Evolutionary conservation across 768 basidiomycete species (phyloP).

Genomic region (Hygrophorus pudorinus): DNA sequence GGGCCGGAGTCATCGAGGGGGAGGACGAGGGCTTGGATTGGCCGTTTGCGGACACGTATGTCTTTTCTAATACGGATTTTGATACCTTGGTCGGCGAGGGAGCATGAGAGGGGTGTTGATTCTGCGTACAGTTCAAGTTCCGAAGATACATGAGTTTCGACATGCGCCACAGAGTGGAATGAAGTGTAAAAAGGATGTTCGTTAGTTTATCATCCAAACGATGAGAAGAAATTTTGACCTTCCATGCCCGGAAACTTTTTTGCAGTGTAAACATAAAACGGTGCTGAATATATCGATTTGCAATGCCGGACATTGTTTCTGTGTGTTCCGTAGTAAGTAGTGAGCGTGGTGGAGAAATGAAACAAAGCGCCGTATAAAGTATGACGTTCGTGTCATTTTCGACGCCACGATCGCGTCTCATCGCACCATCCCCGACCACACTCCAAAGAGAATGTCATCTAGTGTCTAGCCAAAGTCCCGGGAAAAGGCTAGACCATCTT

Average conservation of each 20-base stretch:
- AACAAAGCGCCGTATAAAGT: too few species aligned
- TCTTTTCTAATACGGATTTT: conserved; percentile 93
- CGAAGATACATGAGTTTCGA: too few species aligned
- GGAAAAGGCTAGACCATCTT: too few species aligned
- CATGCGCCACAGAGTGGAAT: too few species aligned
- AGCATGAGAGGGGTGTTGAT: conserved; percentile 81
- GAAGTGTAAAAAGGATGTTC: not conserved
- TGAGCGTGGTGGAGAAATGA: not conserved
- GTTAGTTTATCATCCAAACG: not conserved
- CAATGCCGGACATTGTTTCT: conserved; percentile 85
- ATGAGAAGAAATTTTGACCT: conserved; percentile 38
- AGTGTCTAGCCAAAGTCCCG: too few species aligned
- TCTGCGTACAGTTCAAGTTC: conserved; percentile 32
- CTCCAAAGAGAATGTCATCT: too few species aligned
- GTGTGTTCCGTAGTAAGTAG: conserved; percentile 4
- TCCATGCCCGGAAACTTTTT: conserved; percentile 98
- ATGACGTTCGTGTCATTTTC: too few species aligned
- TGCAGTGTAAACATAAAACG: conserved; percentile 91
- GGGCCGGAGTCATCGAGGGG: conserved; percentile 13
- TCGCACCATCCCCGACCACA: too few species aligned
- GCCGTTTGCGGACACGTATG: conserved; percentile 72
- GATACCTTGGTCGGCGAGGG: conserved; percentile 91
- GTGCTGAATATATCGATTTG: conserved; percentile 78
- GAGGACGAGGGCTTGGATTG: conserved; percentile 29
- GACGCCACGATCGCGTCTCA: too few species aligned